phyloP scores from a whole-genome alignment of 2,329 filamentous ascomycete genomes.

The Neocucurbitaria cava region DNA sequence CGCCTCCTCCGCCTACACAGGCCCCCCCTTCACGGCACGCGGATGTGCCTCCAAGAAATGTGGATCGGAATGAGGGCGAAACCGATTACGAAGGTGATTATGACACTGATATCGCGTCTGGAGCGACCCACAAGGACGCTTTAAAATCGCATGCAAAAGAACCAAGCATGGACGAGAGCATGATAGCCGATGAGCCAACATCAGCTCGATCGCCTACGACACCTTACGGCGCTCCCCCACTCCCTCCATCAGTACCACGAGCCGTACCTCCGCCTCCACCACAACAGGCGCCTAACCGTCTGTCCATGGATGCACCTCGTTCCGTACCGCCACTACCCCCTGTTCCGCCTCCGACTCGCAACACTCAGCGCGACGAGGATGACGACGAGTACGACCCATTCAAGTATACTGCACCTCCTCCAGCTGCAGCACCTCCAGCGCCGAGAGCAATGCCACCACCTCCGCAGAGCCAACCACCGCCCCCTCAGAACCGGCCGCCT shows the following conservation, averaged over 20 bases:
- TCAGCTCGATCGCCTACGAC: conserved; percentile 49
- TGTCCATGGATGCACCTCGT: conserved; percentile 73
- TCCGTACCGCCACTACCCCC: conserved; percentile 71
- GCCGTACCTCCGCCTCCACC: conserved; percentile 65
- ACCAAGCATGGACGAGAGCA: conserved; percentile 73
- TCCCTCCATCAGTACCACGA: conserved; percentile 47
- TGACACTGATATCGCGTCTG: conserved; percentile 95
- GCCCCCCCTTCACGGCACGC: conserved; percentile 48
- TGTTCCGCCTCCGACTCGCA: conserved; percentile 69
- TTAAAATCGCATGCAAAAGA: conserved; percentile 82
- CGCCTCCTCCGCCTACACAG: conserved; percentile 55
- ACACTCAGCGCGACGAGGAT: conserved; percentile 30
- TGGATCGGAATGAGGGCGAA: conserved; percentile 77
- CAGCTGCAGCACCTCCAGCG: conserved; percentile 35
- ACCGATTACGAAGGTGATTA: conserved; percentile 98
- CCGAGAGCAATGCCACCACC: conserved; percentile 48
- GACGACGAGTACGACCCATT: conserved; percentile 76
- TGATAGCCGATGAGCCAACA: conserved; percentile 62
- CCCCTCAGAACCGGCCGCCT: conserved; percentile 37
- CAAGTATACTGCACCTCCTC: conserved; percentile 51
- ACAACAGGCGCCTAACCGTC: conserved; percentile 61
- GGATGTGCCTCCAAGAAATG: conserved; percentile 40
- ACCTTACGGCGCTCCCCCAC: conserved; percentile 42
- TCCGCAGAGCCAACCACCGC: conserved; percentile 40
- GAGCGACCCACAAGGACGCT: conserved; percentile 91